Evolutionary conservation across 140 eudicot species (phyloP).

Genomic region (Eryngium alpinum): DNA sequence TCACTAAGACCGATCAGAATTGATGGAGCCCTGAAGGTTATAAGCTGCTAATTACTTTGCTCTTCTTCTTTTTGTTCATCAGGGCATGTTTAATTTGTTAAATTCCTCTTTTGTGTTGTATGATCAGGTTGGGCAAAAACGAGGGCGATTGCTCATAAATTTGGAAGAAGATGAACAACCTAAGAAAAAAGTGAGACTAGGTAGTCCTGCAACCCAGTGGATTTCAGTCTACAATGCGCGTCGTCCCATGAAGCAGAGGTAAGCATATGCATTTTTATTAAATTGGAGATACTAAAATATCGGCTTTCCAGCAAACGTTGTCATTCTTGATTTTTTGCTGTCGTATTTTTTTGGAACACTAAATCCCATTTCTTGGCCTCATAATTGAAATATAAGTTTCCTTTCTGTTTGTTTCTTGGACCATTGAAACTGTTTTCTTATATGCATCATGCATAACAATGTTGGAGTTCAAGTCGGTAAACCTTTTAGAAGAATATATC

Average conservation of each 20-base stretch:
- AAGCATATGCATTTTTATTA: background rate
- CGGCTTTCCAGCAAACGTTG: background rate
- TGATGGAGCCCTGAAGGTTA: constrained; percentile 66
- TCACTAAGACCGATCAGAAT: constrained; percentile 70
- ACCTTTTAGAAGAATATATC: background rate
- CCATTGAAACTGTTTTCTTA: background rate
- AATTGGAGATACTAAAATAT: background rate
- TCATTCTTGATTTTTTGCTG: background rate
- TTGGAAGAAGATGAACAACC: constrained; percentile 91
- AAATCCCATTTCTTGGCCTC: background rate
- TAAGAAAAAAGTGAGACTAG: constrained; percentile 73
- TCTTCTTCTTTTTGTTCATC: background rate
- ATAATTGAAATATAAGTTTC: background rate
- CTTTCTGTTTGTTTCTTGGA: background rate
- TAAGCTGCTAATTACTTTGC: background rate
- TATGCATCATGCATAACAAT: background rate
- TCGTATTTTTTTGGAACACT: background rate
- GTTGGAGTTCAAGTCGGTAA: background rate
- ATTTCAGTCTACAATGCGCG: constrained; percentile 88
- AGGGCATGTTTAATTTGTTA: background rate
- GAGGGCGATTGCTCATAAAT: constrained; percentile 73
- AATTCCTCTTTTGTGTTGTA: constrained; percentile 9
- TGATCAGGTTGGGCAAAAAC: constrained; percentile 72
- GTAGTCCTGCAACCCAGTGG: constrained; percentile 93
- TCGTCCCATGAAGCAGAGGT: constrained; percentile 90